phyloP scores from a whole-genome alignment of 805 yeast species.

The Cyberlindnera mississippiensis region DNA sequence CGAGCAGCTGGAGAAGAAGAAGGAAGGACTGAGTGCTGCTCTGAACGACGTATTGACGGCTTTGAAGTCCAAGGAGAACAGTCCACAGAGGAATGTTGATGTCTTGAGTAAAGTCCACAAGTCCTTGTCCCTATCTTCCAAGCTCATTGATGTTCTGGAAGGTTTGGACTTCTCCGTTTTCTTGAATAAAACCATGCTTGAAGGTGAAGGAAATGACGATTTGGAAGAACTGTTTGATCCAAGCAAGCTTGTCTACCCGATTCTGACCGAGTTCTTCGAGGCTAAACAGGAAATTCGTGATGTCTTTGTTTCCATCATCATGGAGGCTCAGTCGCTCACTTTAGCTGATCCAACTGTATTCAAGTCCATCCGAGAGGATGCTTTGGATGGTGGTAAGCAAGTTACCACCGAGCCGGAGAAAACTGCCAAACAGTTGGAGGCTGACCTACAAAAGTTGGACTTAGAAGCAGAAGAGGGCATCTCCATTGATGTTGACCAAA shows the following conservation, averaged over 20 bases:
- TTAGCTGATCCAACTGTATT: conserved; percentile 74
- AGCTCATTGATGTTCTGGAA: conserved; percentile 50
- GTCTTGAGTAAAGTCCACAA: conserved; percentile 52
- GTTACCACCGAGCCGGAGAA: conserved; percentile 39
- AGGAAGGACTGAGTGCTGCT: conserved; percentile 36
- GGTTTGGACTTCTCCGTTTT: conserved; percentile 56
- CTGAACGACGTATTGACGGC: conserved; percentile 40
- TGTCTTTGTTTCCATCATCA: conserved; percentile 49
- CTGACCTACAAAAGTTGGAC: conserved; percentile 43
- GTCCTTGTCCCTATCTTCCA: conserved; percentile 44
- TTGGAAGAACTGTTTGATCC: conserved; percentile 23
- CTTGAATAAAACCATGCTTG: conserved; percentile 27
- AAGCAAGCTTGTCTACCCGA: conserved; percentile 30
- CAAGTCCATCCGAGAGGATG: conserved; percentile 54
- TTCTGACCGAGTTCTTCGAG: conserved; percentile 65
- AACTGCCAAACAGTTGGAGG: conserved; percentile 44
- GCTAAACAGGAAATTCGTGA: conserved; percentile 71
- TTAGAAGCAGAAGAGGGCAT: conserved; percentile 38
- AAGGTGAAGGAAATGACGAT: conserved; percentile 5
- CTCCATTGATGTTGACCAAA: conserved; percentile 30
- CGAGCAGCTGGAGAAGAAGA: conserved; percentile 33
- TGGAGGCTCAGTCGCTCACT: conserved; percentile 68
- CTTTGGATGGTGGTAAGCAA: conserved; percentile 33
- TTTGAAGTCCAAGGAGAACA: conserved; percentile 37
- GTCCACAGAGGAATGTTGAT: conserved; percentile 45